Evolutionary conservation across 2,329 filamentous ascomycete genomes (phyloP).

Genomic region (Penicillium sp.): DNA sequence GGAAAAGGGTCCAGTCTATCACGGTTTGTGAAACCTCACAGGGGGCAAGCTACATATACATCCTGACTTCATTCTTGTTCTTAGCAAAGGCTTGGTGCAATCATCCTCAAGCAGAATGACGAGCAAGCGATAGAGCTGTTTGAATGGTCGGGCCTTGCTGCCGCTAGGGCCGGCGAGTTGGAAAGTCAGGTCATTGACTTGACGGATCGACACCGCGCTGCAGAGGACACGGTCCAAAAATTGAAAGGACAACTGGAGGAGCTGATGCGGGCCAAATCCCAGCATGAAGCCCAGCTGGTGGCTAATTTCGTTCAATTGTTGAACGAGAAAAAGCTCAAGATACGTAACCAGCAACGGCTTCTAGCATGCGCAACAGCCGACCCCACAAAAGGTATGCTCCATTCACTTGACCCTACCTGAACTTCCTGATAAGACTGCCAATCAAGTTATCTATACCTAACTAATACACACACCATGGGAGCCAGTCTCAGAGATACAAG

Average conservation of each 20-base stretch:
- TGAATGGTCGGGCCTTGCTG: constrained; percentile 56
- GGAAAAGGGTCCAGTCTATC: constrained; percentile 51
- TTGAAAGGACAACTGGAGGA: constrained; percentile 58
- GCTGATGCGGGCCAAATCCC: constrained; percentile 56
- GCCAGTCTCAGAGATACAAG: constrained; percentile 31
- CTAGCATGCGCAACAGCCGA: constrained; percentile 53
- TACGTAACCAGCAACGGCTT: constrained; percentile 61
- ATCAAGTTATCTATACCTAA: not conserved
- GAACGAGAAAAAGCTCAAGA: constrained; percentile 66
- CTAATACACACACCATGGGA: not conserved
- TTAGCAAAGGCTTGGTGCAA: constrained; percentile 55
- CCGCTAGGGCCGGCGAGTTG: constrained; percentile 45
- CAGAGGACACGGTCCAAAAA: constrained; percentile 52
- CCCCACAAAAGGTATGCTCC: constrained; percentile 32
- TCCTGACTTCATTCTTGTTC: constrained; percentile 14
- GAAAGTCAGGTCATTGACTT: constrained; percentile 44
- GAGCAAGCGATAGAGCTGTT: constrained; percentile 57
- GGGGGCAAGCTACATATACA: not conserved
- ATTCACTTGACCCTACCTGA: not conserved
- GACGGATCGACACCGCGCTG: constrained; percentile 41
- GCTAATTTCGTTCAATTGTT: constrained; percentile 59
- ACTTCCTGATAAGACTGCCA: not conserved
- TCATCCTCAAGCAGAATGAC: constrained; percentile 54
- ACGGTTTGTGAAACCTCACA: constrained; percentile 30
- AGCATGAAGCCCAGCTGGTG: constrained; percentile 59